A percentile compares a stretch with the other conserved stretches of the same genome.
Conservation (phyloP, 2,329 filamentous ascomycete genomes). For the Shiraia sp. region DNA sequence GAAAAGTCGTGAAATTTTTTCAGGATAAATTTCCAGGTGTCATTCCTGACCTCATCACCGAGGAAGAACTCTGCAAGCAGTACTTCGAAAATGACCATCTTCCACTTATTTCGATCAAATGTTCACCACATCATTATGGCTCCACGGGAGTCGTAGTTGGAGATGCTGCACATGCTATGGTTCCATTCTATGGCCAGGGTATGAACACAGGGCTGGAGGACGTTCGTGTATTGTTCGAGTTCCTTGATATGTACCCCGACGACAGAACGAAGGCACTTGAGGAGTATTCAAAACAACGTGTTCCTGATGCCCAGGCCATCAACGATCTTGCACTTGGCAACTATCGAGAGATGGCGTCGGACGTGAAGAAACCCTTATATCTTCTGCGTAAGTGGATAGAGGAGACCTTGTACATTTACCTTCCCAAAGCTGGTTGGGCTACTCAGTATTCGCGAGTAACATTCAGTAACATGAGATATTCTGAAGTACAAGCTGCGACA, state of each 20-base stretch:
- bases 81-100: conserved; percentile 86
- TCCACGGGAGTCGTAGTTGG: conserved; percentile 82
- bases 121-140: conserved; percentile 80
- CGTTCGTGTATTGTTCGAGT: conserved; percentile 82
- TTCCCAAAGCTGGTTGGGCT: conserved; percentile 81
- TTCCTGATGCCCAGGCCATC: conserved; percentile 82
- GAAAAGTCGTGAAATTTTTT: conserved; percentile 72
- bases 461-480: conserved; percentile 91
- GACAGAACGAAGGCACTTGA: conserved; percentile 58
- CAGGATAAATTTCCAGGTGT: conserved; percentile 85
- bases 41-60: conserved; percentile 67
- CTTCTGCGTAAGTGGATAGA: conserved; percentile 82
- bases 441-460: conserved; percentile 93
- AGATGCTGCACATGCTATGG: conserved; percentile 96
- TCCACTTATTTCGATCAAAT: conserved; percentile 92
- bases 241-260: conserved; percentile 69
- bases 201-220: conserved; percentile 98
- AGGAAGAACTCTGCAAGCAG: conserved; percentile 69
- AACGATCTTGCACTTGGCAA: conserved; percentile 90
- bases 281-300: conserved; percentile 74
- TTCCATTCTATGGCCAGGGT: conserved; percentile 97
- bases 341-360: conserved; percentile 90
- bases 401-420: conserved; percentile 75
- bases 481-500: conserved; percentile 73
- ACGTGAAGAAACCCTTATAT: conserved; percentile 78